Conservation (phyloP, 257 asterid species). For the Linaria vulgaris region DNA sequence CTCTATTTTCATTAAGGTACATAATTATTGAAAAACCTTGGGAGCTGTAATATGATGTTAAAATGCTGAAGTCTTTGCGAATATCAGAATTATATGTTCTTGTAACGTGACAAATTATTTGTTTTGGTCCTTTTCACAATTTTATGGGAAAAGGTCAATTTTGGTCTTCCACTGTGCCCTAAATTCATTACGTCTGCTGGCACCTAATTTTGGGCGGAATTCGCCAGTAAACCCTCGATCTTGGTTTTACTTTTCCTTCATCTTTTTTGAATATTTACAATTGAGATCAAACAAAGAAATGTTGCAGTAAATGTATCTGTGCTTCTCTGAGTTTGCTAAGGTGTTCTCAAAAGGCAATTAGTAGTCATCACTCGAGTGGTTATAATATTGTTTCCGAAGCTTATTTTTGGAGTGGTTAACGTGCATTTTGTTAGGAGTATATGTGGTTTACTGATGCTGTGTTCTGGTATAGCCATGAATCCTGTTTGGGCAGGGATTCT, state of each 20-base stretch:
- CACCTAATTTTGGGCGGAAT: too few species aligned
- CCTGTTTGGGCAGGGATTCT: slow-evolving; percentile 2
- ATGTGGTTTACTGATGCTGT: not conserved
- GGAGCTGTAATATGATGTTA: not conserved
- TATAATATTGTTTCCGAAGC: not conserved
- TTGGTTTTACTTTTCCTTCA: too few species aligned
- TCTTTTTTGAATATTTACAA: too few species aligned
- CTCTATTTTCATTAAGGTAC: not conserved
- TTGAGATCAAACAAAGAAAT: slow-evolving; percentile 13
- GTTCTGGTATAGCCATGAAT: not conserved
- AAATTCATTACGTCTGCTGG: too few species aligned
- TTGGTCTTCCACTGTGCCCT: too few species aligned
- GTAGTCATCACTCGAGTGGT: not conserved
- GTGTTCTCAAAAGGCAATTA: not conserved
- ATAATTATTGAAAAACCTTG: slow-evolving; percentile 6
- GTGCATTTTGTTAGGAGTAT: not conserved
- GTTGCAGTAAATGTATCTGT: slow-evolving; percentile 16
- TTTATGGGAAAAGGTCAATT: too few species aligned
- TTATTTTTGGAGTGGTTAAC: too few species aligned
- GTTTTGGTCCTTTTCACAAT: too few species aligned
- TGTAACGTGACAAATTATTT: too few species aligned
- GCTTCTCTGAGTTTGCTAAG: not conserved
- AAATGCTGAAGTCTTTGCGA: slow-evolving; percentile 9
- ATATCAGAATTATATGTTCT: slow-evolving; percentile 19
- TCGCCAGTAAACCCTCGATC: too few species aligned